These are phyloP conservation scores for Sugiyamaella lignohabitans DNA, from an alignment of 805 yeast species.

Conservation along the genomic window DNA sequence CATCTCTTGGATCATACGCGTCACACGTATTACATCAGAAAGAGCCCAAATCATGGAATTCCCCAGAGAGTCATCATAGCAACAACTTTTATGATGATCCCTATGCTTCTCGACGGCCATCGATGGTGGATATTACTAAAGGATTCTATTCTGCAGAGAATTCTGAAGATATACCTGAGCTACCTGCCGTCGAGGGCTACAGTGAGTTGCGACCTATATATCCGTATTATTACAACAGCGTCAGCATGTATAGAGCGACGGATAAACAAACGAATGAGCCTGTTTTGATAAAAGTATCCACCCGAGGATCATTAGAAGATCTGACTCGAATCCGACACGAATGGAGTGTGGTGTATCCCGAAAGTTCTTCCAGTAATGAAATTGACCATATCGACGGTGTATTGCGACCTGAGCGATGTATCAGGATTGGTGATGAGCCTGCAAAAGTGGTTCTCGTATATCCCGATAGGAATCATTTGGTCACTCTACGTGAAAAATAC, in stretches of 20 bases:
- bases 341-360: constrained; percentile 19
- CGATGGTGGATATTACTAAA: neutral
- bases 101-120: neutral
- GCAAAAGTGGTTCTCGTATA: constrained; percentile 19
- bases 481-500: constrained; percentile 19
- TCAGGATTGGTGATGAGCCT: constrained; percentile 17
- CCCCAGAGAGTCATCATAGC: neutral
- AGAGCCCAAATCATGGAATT: neutral
- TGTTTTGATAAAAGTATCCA: constrained; percentile 20
- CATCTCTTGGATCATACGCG: neutral
- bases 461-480: constrained; percentile 16
- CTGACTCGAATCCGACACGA: constrained; percentile 23
- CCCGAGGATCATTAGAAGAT: constrained; percentile 21
- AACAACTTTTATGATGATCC: neutral
- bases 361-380: neutral
- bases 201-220: constrained; percentile 17
- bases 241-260: constrained; percentile 19
- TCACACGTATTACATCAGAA: no score
- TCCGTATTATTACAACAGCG: constrained; percentile 19
- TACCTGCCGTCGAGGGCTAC: constrained; percentile 19
- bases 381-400: constrained; percentile 18
- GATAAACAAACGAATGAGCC: constrained; percentile 14
- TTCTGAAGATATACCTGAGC: constrained; percentile 1
- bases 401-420: constrained; percentile 18
- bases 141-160: neutral